Base-by-base conservation (phyloP, 1,139 yeast genomes). In the Zygosaccharomyces pseudobailii region DNA sequence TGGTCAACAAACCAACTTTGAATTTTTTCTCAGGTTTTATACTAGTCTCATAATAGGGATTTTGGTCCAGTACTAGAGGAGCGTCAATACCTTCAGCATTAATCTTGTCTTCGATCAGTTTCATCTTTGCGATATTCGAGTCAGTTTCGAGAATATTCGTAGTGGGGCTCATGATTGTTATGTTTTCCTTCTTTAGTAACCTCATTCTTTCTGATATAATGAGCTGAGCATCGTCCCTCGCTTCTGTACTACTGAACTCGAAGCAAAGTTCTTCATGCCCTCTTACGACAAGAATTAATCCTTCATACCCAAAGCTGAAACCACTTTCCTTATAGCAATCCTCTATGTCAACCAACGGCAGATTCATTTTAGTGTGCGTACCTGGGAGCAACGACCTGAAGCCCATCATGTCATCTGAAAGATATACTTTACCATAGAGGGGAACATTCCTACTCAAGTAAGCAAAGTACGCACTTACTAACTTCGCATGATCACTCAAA, bases 311-410 rank as follows among this genome's bases (percentile, higher is more conserved):
- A 65, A 81, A 79, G 48, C 82, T 66, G 58, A 80, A 79, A 0
- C 88, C 89, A 42, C 76, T 77, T 55, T 83, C 89, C 53, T 76
- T 77, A 44, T 75, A 74, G 46, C 84, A 84, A 43, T 76, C 79
- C 58, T 84, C 94, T 28, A 90, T 71, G 57, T 87, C 94, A 17
- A 63, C 59, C 40, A 86, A 68, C 0, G 97, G 97, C 13, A 90
- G 65, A n/a, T 88, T 79, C 96, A 90, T 87, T 52, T 78, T 78
- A 1, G 95, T 84, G 35, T 79, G 76, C 0, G 85, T 76, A 0
- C 96, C 95, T 0, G 95, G 95, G 5, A 88, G 62, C 40, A 87
- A 71, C 45, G 95, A 84, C 50, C 95, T 72, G 66, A 86, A 90
- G 54, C 96, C 89, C 17, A 90, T 62, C 51, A 75, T 79, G 32